These are phyloP conservation scores for Penicillium sclerotiorum DNA, from an alignment of 2,329 filamentous ascomycete species.

Conservation along the genomic window DNA sequence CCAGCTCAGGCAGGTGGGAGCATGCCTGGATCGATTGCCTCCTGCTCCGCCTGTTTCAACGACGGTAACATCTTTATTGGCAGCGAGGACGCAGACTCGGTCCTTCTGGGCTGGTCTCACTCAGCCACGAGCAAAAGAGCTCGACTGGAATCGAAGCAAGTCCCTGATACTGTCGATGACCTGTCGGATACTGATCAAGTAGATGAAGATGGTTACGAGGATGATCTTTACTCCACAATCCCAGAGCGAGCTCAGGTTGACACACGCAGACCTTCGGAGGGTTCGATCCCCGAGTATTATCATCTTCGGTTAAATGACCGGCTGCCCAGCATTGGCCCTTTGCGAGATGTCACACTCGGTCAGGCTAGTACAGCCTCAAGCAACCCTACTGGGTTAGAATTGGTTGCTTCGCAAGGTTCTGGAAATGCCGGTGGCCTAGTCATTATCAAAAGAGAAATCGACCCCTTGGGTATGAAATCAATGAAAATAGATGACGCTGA, in stretches of 20 bases:
- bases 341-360: constrained; percentile 74
- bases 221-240: constrained; percentile 51
- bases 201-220: constrained; percentile 62
- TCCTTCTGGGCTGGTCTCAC: constrained; percentile 77
- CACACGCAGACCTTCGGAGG: constrained; percentile 22
- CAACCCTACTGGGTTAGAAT: constrained; percentile 44
- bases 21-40: constrained; percentile 63
- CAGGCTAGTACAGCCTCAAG: constrained; percentile 52
- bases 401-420: constrained; percentile 58
- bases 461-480: constrained; percentile 69
- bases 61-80: constrained; percentile 78
- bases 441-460: constrained; percentile 75
- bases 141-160: constrained; percentile 59
- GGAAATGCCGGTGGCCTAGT: constrained; percentile 68
- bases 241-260: constrained; percentile 24
- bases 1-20: constrained; percentile 63
- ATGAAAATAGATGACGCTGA: constrained; percentile 73
- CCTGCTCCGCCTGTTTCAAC: constrained; percentile 70
- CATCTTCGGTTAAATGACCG: constrained; percentile 76
- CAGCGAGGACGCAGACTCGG: constrained; percentile 79
- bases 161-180: constrained; percentile 52
- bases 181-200: constrained; percentile 62
- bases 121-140: constrained; percentile 64
- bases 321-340: constrained; percentile 76
- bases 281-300: constrained; percentile 56